phyloP scores from a whole-genome alignment of 208 protist species.

The Novymonas esmeraldas region DNA sequence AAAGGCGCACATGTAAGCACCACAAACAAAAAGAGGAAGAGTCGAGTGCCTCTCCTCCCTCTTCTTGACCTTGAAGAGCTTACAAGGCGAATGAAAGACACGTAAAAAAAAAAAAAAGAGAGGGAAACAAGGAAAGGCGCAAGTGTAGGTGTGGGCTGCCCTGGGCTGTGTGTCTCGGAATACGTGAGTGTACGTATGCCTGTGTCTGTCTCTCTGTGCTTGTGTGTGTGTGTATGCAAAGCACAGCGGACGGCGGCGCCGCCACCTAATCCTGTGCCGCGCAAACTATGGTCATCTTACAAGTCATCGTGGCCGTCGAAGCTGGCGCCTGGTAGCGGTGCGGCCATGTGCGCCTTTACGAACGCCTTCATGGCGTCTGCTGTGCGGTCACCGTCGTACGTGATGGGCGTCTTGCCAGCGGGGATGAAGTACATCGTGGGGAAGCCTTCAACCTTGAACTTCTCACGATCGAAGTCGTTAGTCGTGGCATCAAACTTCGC shows the following conservation, averaged over 20 bases:
- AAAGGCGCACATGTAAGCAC: too few relatives aligned
- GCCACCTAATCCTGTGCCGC: neutral
- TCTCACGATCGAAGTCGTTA: constrained; percentile 55
- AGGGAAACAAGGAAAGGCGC: constrained; percentile 10
- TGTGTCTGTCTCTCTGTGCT: neutral
- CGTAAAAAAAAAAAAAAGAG: constrained; percentile 25
- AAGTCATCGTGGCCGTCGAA: constrained; percentile 32
- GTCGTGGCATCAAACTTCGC: constrained; percentile 82
- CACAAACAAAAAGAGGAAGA: too few relatives aligned
- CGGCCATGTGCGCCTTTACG: constrained; percentile 48
- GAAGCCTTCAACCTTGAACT: constrained; percentile 67
- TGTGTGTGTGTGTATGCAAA: constrained; percentile 8
- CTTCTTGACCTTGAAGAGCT: too few relatives aligned
- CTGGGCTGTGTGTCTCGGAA: neutral
- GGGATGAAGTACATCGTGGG: constrained; percentile 89
- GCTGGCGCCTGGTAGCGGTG: too few relatives aligned
- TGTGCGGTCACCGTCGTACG: constrained; percentile 81
- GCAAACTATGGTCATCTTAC: constrained; percentile 11
- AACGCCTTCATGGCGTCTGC: constrained; percentile 56
- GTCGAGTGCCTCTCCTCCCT: too few relatives aligned
- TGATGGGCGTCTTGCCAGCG: constrained; percentile 44
- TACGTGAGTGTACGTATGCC: constrained; percentile 2
- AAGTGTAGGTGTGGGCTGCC: too few relatives aligned
- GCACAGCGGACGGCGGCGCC: neutral
- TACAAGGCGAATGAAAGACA: neutral